These are phyloP conservation scores for peach (Prunus persica) DNA, from an alignment of 306 rosid species.

Conservation along the genomic window DNA sequence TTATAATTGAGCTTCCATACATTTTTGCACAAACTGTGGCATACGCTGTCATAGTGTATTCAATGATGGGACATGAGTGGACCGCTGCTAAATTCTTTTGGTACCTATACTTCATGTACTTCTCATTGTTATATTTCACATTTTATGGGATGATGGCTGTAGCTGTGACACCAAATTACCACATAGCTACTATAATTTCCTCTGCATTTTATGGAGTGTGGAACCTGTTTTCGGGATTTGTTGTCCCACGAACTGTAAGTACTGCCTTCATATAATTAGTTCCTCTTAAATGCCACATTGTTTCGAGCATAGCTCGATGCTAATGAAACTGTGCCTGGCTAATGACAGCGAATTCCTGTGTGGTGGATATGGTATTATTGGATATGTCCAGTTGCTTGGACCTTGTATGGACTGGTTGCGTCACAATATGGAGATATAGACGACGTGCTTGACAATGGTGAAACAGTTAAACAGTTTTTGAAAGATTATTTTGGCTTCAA, in stretches of 20 bases:
- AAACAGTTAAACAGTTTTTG: slow-evolving; percentile 27
- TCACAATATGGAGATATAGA: slow-evolving; percentile 49
- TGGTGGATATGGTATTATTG: slow-evolving; percentile 91
- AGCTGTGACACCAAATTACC: slow-evolving; percentile 70
- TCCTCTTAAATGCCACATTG: neutral
- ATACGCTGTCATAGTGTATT: slow-evolving; percentile 56
- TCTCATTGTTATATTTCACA: slow-evolving; percentile 67
- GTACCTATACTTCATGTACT: slow-evolving; percentile 72
- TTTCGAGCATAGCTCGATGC: neutral
- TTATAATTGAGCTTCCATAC: slow-evolving; percentile 64
- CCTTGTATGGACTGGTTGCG: slow-evolving; percentile 53
- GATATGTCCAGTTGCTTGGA: slow-evolving; percentile 69
- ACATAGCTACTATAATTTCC: slow-evolving; percentile 59
- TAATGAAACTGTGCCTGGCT: neutral
- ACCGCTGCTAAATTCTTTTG: slow-evolving; percentile 53
- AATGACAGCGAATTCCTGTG: slow-evolving; percentile 49
- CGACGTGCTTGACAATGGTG: slow-evolving; percentile 1
- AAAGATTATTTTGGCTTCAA: slow-evolving; percentile 27
- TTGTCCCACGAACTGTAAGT: slow-evolving; percentile 64
- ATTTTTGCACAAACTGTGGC: slow-evolving; percentile 46
- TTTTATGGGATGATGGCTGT: slow-evolving; percentile 87
- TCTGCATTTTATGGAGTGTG: slow-evolving; percentile 64
- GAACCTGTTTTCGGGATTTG: slow-evolving; percentile 79
- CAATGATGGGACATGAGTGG: slow-evolving; percentile 83
- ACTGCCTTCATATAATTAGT: no score